These are phyloP conservation scores for Silene latifolia DNA, from an alignment of 148 eudicot species.

Conservation along the genomic window DNA sequence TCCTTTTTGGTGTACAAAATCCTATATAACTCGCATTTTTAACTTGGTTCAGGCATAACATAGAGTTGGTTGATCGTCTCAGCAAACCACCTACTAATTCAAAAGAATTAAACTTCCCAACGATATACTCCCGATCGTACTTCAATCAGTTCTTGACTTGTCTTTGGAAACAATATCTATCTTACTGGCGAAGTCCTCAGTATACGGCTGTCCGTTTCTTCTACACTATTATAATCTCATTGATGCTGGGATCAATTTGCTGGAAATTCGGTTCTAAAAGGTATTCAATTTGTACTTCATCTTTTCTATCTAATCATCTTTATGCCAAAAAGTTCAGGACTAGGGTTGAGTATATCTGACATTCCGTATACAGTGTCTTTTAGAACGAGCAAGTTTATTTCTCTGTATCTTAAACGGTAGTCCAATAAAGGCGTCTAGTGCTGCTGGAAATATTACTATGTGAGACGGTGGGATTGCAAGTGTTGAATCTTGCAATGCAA, in stretches of 20 bases:
- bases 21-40: constrained; percentile 17
- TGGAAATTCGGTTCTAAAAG: constrained; percentile 96
- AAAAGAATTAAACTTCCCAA: constrained; percentile 80
- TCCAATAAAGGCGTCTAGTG: too few relatives aligned
- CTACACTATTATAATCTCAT: constrained; percentile 84
- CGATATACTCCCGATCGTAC: constrained; percentile 62
- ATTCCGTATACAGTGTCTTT: too few relatives aligned
- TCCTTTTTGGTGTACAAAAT: background rate
- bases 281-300: constrained; percentile 25
- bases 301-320: background rate
- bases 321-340: background rate
- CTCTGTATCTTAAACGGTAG: too few relatives aligned
- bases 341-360: too few relatives aligned
- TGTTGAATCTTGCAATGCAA: too few relatives aligned
- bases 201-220: constrained; percentile 98
- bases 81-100: constrained; percentile 62
- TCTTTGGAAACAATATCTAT: constrained; percentile 92
- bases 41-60: constrained; percentile 56
- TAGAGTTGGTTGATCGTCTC: constrained; percentile 72
- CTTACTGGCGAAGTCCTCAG: constrained; percentile 98
- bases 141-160: constrained; percentile 71
- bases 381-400: too few relatives aligned
- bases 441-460: too few relatives aligned
- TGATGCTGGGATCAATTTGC: constrained; percentile 97
- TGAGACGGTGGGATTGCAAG: too few relatives aligned